Evolutionary conservation across 257 asterid species (phyloP), one percentile per base, ranked within the genome.

Genomic region (Capsicum pubescens): DNA sequence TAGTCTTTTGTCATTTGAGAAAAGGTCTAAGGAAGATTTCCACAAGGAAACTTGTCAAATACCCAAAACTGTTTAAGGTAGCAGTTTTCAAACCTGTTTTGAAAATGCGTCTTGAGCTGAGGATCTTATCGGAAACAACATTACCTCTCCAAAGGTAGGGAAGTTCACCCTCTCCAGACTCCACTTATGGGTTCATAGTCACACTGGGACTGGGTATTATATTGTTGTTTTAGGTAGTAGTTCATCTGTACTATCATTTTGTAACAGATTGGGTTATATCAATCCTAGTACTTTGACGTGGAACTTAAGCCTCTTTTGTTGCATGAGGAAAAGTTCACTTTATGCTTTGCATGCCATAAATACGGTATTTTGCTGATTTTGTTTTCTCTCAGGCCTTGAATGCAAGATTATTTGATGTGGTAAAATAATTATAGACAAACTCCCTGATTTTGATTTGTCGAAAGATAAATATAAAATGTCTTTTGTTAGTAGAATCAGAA

Each of bases 291-390:
- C 48, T 76, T 76, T 50, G 63, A 21, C 12, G 52, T 21, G 26
- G 46, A 76, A 52, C 80, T 12, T 52, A 52, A 21, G 9, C 63
- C 21, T 76, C 63, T 76, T 76, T 76, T 52, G 63, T 76, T 72
- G 63, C 81, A 76, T 15, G 14, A 76, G 42, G 63, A 50, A 13
- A 42, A 76, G 21, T 76, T 76, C 63, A 76, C 60, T 21, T 7
- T 52, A 12, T 21, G 14, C 7, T 26, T 76, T 52, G 12, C 61
- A 26, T 13, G 61, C 63, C 81, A 52, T 76, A 26, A 50, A 14
- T 52, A 35, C 46, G 44, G 21, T 12, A 3, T 15, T 76, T 76
- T 76, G 61, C 44, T 76, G 63, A 6, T 76, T 21, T 76, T 76
- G 81, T 52, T 35, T 52, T 76, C 10, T 50, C 15, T 72, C n/a